Percentiles rank a stretch among this genome's conserved stretches.
phyloP scores from a whole-genome alignment of 2,329 filamentous ascomycete genomes.

The Alternaria viburni region DNA sequence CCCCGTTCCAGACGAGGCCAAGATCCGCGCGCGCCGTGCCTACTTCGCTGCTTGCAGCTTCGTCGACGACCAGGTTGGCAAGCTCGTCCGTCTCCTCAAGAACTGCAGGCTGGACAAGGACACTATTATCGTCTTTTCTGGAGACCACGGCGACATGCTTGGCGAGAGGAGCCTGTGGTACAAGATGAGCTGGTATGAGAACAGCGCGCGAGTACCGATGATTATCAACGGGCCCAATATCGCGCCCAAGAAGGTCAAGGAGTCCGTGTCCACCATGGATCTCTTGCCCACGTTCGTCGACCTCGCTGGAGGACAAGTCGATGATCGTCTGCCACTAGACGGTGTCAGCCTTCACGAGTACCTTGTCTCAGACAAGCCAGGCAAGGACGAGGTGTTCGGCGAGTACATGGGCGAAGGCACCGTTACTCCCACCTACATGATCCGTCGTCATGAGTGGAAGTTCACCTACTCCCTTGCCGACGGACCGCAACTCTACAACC shows the following conservation, averaged over 20 bases:
- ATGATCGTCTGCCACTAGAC: slow-evolving; percentile 80
- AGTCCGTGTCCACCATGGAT: slow-evolving; percentile 91
- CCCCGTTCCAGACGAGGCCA: slow-evolving; percentile 82
- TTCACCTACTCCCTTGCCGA: slow-evolving; percentile 87
- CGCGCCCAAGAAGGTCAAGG: slow-evolving; percentile 73
- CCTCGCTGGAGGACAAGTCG: slow-evolving; percentile 73
- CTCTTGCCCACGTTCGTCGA: slow-evolving; percentile 88
- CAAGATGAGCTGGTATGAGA: slow-evolving; percentile 98
- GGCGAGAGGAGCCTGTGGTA: slow-evolving; percentile 93
- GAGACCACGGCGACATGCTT: slow-evolving; percentile 95
- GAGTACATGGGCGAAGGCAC: slow-evolving; percentile 97
- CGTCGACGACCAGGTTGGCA: slow-evolving; percentile 90
- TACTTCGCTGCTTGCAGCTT: slow-evolving; percentile 95
- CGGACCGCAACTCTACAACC: slow-evolving; percentile 82
- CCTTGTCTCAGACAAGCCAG: slow-evolving; percentile 53
- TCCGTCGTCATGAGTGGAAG: slow-evolving; percentile 87
- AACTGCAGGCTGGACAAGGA: slow-evolving; percentile 81
- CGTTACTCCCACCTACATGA: slow-evolving; percentile 90
- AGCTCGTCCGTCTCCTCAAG: slow-evolving; percentile 77
- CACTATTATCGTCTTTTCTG: slow-evolving; percentile 90
- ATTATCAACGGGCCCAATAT: slow-evolving; percentile 82
- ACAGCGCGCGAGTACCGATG: slow-evolving; percentile 86
- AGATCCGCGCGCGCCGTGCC: slow-evolving; percentile 82
- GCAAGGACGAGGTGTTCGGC: slow-evolving; percentile 86
- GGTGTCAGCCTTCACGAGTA: slow-evolving; percentile 70